Base-by-base conservation (phyloP, 768 basidiomycete genomes). In the Pulveroboletus ravenelii region DNA sequence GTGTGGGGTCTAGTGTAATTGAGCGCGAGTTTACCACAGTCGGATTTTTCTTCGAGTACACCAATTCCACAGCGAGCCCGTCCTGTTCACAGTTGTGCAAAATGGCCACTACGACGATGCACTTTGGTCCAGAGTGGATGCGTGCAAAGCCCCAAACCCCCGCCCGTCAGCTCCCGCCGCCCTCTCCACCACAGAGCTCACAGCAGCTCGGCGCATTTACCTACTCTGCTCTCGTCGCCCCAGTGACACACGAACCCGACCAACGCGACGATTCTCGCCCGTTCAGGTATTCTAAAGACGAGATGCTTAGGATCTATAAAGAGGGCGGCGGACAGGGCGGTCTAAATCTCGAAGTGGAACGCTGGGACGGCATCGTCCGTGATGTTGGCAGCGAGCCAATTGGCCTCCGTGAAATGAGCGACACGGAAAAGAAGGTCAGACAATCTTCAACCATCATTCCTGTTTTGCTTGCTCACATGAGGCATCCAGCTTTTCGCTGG, bases 61-160 rank as follows among this genome's bases (percentile, higher is more conserved):
- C 18, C 25, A 20, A 17, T 20, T 47, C 23, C 27, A 30, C 39
- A 47, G 44, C 51, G 43, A 41, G 23, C 54, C 20, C 39, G 41
- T 35, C 39, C 29, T 45, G 29, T 39, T 43, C 51, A 53, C 47
- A 56, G 50, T 32, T 41, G 10, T 29, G 45, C 62, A 73, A 70
- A 73, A 78, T 78, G 77, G 66, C 77, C 41, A 65, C 87, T 55
- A 76, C 78, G 25, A 84, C 87, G 10, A 87, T 92, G 82, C 89
- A 91, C 68, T 92, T 92, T 75, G 89, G 88, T 62, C 89, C 89
- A 41, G 89, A 92, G 72, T 92, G 89, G 89, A 91, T 92, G 89
- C 82, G 89, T 62, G 79, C 83, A 58, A 90, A 90, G 72, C 80
- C 79, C 54, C 79, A 81, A 50, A 68, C 76, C 41, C 67, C 77